A percentile compares a stretch with the other conserved stretches of the same genome.
These are phyloP conservation scores for Fulvia fulva DNA, from an alignment of 2,329 filamentous ascomycete genomes.

Conservation along the genomic window DNA sequence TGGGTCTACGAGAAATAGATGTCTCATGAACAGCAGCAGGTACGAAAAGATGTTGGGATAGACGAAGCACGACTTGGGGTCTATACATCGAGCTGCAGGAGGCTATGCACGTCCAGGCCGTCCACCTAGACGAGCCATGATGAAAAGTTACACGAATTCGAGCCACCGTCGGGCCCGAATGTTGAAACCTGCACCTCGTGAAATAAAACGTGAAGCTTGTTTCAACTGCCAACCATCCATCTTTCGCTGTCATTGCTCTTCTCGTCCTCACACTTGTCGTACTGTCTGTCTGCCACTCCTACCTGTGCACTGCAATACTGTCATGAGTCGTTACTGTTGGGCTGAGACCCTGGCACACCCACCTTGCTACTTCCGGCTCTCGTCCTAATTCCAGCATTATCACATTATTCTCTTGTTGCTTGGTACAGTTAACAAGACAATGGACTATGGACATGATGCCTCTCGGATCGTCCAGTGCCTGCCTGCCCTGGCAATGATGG, in stretches of 20 bases:
- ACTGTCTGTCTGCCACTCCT: neutral
- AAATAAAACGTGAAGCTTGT: neutral
- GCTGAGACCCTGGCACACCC: neutral
- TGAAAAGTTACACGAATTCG: neutral
- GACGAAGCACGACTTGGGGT: neutral
- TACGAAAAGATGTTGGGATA: neutral
- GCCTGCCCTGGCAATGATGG: neutral
- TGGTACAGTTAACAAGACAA: no score
- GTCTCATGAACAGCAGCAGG: neutral
- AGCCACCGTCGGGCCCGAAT: neutral
- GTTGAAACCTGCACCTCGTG: neutral
- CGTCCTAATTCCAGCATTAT: neutral
- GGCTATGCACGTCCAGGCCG: neutral
- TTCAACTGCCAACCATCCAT: neutral
- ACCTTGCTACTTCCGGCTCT: neutral
- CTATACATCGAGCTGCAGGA: neutral
- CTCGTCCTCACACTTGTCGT: neutral
- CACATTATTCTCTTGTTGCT: no score
- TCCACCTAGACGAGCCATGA: neutral
- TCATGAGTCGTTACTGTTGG: neutral
- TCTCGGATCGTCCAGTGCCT: neutral
- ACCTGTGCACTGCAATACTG: neutral
- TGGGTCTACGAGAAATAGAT: constrained; percentile 93
- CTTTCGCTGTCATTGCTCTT: neutral
- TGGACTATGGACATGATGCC: neutral